Base-by-base conservation (phyloP, 208 protist species). In the Wallacemonas sp. region DNA sequence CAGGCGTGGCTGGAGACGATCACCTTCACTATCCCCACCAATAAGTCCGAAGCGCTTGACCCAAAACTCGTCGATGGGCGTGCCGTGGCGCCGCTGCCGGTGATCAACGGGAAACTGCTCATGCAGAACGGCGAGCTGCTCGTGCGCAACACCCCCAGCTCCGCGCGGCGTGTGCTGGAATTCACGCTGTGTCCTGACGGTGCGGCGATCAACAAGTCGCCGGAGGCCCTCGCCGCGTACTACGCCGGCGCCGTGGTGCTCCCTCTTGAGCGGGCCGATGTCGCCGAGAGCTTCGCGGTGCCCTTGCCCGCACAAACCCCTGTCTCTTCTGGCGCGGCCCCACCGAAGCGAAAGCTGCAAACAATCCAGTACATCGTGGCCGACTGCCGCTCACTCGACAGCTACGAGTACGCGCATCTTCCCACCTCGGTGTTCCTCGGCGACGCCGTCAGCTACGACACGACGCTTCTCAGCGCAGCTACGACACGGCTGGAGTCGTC, bases 331-430 rank as follows among this genome's bases (percentile, higher is more conserved):
- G 62, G 33, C 17, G 1, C 47, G 14, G 33, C 42, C 28, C 34
- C 21, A 15, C 39, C 11, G 24, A 30, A 54, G 31, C 55, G 26
- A 15, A 47, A 12, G 39, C 17, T 15, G 11, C 51, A 41, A 19
- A 14, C 42, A 24, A 61, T 90, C 3, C 77, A 86, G 66, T 97
- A 93, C 69, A 70, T 95, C 55, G 70, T 97, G 3, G 66, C 93
- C n/a, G 91, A 97, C 72, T 97, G 89, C 72, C 82, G 94, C 36
- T 82, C 89, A 0, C 33, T 65, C 12, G 75, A 80, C 22, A 94
- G 86, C 72, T 97, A 82, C 66, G 69, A 94, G 24, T 95, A 86
- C 64, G 86, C 88, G 14, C 72, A 80, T n/a, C 79, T 97, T 26
- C 84, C 91, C 47, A 90, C 78, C 1, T 86, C 88, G 0, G 51